Base-by-base conservation (phyloP, 805 yeast species). In the Starmerella sp. region DNA sequence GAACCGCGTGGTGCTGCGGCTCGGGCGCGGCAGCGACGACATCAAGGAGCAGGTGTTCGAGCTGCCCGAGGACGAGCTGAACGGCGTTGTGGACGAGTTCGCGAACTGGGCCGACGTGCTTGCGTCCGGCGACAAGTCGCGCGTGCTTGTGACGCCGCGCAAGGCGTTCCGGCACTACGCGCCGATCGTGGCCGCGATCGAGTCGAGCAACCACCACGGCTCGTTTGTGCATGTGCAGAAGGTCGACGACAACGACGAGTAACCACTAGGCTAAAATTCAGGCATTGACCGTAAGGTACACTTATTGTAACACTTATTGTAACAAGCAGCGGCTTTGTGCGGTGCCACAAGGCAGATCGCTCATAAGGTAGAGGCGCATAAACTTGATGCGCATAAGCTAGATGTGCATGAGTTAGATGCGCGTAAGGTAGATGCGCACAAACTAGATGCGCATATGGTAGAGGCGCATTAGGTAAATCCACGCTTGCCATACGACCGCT, bases 91-190 rank as follows among this genome's bases (percentile, higher is more conserved):
- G 34, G 72, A 73, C 2, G 86, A 81, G 64, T 76, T 81, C 54
- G 70, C 70, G 66, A 78, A 78, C 65, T 77, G 81, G 63, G 72
- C 72, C 54, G 77, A 77, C 47, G 88, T 89, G n/a, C 82, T 84
- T 32, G 60, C 17, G 30, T 72, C 75, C 54, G 78, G 79, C 60
- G 87, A 86, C 67, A 85, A 85, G 70, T 64, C 73, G 3, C 13
- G 30, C 29, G n/a, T 44, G 11, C 71, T 66, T 42, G 78, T 79
- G 43, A 75, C 82, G n/a, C 95, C 96, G 30, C 83, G 79, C 59
- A 77, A 74, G 58, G 88, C 95, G 6, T 90, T 85, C 81, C 96
- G 90, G 70, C 97, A 91, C 69, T 79, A 90, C 68, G 96, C 96
- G 6, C 78, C 87, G 62, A 80, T 91, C 55, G 95, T 80, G 54